Conservation (phyloP, 163 green algal species). For the Chloroidium sp. region DNA sequence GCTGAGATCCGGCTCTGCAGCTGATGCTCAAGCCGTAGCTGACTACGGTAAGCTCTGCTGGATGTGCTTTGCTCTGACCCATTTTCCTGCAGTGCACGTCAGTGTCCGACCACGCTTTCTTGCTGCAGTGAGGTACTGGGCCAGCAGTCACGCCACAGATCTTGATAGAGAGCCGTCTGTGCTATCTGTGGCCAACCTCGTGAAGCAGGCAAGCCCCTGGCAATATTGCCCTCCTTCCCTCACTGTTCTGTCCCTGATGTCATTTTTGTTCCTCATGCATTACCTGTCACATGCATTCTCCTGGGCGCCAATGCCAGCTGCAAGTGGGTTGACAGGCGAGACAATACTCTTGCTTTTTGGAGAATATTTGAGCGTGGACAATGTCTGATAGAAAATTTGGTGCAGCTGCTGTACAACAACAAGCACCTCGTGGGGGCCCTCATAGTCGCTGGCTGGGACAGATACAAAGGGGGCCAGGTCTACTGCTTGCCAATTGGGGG, state of each 20-base stretch:
- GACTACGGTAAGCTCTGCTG: slow-evolving; percentile 68
- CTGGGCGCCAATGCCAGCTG: no score
- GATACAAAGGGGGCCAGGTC: slow-evolving; percentile 62
- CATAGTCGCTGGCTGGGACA: slow-evolving; percentile 84
- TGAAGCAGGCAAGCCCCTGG: slow-evolving; percentile 31
- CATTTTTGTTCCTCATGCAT: no score
- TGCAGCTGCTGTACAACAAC: slow-evolving; percentile 90
- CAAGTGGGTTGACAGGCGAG: no score
- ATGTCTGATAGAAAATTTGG: background rate
- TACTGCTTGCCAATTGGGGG: slow-evolving; percentile 83
- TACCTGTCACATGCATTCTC: no score
- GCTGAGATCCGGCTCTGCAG: slow-evolving; percentile 75
- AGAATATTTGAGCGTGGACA: background rate
- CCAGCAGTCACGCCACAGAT: slow-evolving; percentile 59
- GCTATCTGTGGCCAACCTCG: slow-evolving; percentile 66
- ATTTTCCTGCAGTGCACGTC: background rate
- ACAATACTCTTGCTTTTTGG: no score
- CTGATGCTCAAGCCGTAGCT: slow-evolving; percentile 78
- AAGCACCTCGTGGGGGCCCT: slow-evolving; percentile 81
- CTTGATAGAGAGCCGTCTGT: slow-evolving; percentile 53
- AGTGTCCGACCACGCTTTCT: background rate
- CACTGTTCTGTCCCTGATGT: no score
- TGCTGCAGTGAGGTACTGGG: slow-evolving; percentile 64
- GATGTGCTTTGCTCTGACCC: background rate
- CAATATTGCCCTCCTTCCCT: background rate